Conservation (phyloP, 2,329 filamentous ascomycete genomes). For the Ceratocystis eucalypticola region DNA sequence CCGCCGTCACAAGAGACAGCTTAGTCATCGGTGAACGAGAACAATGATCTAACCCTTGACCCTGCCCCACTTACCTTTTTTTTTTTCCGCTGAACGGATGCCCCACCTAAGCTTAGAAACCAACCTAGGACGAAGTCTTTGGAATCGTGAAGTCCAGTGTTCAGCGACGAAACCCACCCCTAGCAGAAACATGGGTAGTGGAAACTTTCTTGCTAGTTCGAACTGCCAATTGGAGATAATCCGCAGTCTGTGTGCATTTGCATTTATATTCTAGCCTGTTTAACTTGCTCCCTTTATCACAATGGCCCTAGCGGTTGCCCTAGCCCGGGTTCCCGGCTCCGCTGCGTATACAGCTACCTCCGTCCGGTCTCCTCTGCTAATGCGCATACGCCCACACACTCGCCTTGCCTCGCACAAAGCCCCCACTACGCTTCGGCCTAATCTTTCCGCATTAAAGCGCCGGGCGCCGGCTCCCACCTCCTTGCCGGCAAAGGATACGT, state of each 20-base stretch:
- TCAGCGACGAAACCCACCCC: too few species aligned
- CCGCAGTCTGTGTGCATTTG: not conserved
- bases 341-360: not conserved
- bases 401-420: constrained; percentile 14
- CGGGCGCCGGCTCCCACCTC: not conserved
- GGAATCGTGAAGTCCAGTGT: not conserved
- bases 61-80: not conserved
- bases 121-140: not conserved
- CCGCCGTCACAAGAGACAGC: constrained; percentile 11
- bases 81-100: not conserved
- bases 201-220: not conserved
- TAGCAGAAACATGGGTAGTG: too few species aligned
- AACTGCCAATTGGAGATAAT: not conserved
- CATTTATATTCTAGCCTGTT: not conserved
- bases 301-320: constrained; percentile 11
- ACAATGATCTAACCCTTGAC: not conserved
- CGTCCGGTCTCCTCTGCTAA: not conserved
- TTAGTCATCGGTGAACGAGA: not conserved
- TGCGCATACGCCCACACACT: constrained; percentile 3
- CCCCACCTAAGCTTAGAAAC: not conserved
- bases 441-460: constrained; percentile 18
- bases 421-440: constrained; percentile 6
- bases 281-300: not conserved
- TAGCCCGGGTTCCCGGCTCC: constrained; percentile 10
- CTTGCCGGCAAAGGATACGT: constrained; percentile 4